phyloP scores from a whole-genome alignment of 2,329 filamentous ascomycete genomes.

The Ascochyta koolunga region DNA sequence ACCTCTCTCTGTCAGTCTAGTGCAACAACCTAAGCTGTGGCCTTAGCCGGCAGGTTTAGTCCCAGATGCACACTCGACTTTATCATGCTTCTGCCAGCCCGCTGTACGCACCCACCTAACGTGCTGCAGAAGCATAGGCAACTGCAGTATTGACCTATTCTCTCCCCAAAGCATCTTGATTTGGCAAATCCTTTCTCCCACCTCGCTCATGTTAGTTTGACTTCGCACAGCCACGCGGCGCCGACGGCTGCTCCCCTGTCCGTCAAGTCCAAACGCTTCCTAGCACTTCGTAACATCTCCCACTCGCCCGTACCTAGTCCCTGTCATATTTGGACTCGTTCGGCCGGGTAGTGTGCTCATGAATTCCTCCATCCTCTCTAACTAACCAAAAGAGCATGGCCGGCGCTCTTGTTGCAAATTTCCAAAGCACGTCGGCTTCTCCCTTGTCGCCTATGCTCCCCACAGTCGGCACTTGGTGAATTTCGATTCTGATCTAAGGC shows the following conservation, averaged over 20 bases:
- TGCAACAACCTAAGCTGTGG: too few relatives aligned
- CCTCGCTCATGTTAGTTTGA: slow-evolving; percentile 25
- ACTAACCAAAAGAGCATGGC: slow-evolving; percentile 14
- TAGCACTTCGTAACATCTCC: slow-evolving; percentile 1
- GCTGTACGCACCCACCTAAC: slow-evolving; percentile 10
- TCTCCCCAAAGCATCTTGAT: not conserved
- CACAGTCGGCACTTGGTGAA: slow-evolving; percentile 15
- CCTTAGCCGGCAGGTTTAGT: slow-evolving; percentile 17
- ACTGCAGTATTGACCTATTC: not conserved
- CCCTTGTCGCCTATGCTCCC: slow-evolving; percentile 11
- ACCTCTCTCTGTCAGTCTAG: slow-evolving; percentile 11
- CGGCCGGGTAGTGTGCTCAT: slow-evolving; percentile 8
- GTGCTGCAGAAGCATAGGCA: not conserved
- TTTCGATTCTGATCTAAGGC: slow-evolving; percentile 12
- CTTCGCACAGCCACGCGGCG: slow-evolving; percentile 37
- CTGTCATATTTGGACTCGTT: slow-evolving; percentile 19
- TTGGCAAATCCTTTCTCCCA: slow-evolving; percentile 2
- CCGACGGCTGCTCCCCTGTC: slow-evolving; percentile 25
- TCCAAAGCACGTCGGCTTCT: slow-evolving; percentile 9
- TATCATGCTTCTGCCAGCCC: slow-evolving; percentile 15
- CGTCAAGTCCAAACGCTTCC: slow-evolving; percentile 7
- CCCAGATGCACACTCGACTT: slow-evolving; percentile 20
- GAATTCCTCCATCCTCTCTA: slow-evolving; percentile 19
- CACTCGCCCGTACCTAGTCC: slow-evolving; percentile 8
- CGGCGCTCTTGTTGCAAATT: slow-evolving; percentile 12